phyloP scores from a whole-genome alignment of 2,329 filamentous ascomycete genomes.

The Arthroderma sp. region DNA sequence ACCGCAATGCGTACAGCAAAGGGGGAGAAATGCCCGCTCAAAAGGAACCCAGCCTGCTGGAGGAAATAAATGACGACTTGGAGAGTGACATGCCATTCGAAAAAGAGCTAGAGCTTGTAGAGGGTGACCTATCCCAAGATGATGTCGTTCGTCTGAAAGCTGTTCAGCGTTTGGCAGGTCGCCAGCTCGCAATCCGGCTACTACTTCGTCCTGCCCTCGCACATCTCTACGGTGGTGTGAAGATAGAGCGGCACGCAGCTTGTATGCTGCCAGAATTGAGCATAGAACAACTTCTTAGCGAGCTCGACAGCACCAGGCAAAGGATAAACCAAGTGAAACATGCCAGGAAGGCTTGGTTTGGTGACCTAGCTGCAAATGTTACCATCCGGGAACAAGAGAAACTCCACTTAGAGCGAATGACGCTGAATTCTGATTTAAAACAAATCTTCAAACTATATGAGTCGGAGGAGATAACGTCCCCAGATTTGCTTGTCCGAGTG shows the following conservation, averaged over 20 bases:
- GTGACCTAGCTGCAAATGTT: slow-evolving; percentile 21
- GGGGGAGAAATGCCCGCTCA: background rate
- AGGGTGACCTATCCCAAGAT: slow-evolving; percentile 1
- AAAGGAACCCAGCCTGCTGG: background rate
- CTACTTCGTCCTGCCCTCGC: slow-evolving; percentile 27
- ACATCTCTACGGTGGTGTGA: slow-evolving; percentile 24
- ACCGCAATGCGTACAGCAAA: no score
- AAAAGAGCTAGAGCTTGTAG: background rate
- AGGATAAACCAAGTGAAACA: slow-evolving; percentile 21
- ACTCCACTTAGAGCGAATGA: slow-evolving; percentile 19
- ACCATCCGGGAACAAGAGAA: slow-evolving; percentile 11
- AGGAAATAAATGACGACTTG: background rate
- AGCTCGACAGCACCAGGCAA: slow-evolving; percentile 21
- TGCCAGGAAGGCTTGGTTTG: slow-evolving; percentile 14
- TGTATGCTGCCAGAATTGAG: slow-evolving; percentile 18
- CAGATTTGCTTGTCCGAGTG: slow-evolving; percentile 23
- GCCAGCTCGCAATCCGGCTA: slow-evolving; percentile 27
- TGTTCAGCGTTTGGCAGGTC: slow-evolving; percentile 26
- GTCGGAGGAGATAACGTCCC: slow-evolving; percentile 19
- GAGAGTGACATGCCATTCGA: background rate
- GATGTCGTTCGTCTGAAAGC: slow-evolving; percentile 15
- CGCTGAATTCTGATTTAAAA: slow-evolving; percentile 19
- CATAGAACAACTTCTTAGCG: slow-evolving; percentile 19
- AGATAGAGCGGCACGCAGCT: slow-evolving; percentile 12
- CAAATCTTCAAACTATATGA: slow-evolving; percentile 20